Conservation (phyloP, 768 basidiomycete species). For the Auriscalpium orientale region DNA sequence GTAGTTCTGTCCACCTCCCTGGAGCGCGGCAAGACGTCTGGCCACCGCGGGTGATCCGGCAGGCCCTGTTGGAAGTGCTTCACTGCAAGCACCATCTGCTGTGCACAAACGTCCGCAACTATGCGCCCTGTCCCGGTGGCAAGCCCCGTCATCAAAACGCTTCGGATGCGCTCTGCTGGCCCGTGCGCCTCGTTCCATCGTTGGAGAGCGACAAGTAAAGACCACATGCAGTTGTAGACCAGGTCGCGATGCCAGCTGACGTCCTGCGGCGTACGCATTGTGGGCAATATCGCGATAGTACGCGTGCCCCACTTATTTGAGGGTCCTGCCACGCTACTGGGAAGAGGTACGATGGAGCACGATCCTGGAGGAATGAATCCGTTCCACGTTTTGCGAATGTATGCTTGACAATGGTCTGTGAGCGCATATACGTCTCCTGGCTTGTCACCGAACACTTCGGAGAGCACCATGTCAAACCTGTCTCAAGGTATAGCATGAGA, state of each 20-base stretch:
- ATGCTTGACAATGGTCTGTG: constrained; percentile 5
- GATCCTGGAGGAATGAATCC: constrained; percentile 8
- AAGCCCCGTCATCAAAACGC: constrained; percentile 15
- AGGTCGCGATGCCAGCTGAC: constrained; percentile 26
- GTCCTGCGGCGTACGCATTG: constrained; percentile 25
- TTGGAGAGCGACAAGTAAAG: constrained; percentile 20
- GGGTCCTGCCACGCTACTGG: background rate
- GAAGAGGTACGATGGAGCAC: constrained; percentile 6
- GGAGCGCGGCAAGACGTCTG: background rate
- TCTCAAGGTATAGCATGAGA: background rate
- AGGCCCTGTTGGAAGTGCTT: constrained; percentile 6
- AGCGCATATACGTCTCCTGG: background rate
- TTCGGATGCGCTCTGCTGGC: background rate
- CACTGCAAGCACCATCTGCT: constrained; percentile 10
- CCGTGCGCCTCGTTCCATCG: constrained; percentile 17
- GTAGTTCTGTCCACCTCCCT: background rate
- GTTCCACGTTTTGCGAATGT: background rate
- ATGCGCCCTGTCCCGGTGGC: constrained; percentile 13
- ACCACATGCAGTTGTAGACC: constrained; percentile 29
- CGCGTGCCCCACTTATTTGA: constrained; percentile 12
- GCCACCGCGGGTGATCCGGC: constrained; percentile 1
- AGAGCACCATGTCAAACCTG: constrained; percentile 9
- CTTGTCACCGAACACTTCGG: constrained; percentile 1
- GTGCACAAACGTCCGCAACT: constrained; percentile 1
- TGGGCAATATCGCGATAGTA: constrained; percentile 25